A percentile compares a stretch with the other conserved stretches of the same genome.
Conservation (phyloP, 2,329 filamentous ascomycete species). For the Ceratocystis eucalypticola region DNA sequence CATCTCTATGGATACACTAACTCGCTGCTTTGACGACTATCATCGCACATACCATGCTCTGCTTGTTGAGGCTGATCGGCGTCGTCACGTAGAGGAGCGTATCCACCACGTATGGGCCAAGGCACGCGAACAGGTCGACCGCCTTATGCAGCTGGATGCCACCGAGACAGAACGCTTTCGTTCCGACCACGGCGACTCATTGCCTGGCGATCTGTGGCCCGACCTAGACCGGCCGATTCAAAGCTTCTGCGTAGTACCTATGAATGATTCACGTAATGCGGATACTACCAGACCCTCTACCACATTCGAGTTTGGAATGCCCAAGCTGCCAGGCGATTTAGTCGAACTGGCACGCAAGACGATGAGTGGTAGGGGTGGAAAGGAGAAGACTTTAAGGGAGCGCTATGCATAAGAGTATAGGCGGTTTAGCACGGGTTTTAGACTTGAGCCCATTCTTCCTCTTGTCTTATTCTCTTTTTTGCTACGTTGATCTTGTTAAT, state of each 20-base stretch:
- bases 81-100: slow-evolving; percentile 58
- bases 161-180: slow-evolving; percentile 65
- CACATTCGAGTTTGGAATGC: slow-evolving; percentile 11
- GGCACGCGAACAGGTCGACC: slow-evolving; percentile 62
- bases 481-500: neutral
- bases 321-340: slow-evolving; percentile 11
- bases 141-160: slow-evolving; percentile 59
- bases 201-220: slow-evolving; percentile 80
- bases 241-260: slow-evolving; percentile 36
- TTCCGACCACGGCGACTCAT: slow-evolving; percentile 67
- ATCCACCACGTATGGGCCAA: slow-evolving; percentile 63
- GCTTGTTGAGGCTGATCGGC: slow-evolving; percentile 67
- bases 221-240: slow-evolving; percentile 51
- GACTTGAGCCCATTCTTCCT: neutral
- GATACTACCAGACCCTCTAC: neutral
- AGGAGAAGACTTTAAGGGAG: neutral
- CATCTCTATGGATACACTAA: slow-evolving; percentile 61
- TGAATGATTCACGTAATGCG: slow-evolving; percentile 24
- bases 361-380: slow-evolving; percentile 2
- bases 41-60: slow-evolving; percentile 71
- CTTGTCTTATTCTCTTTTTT: neutral
- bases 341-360: slow-evolving; percentile 10
- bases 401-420: neutral
- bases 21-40: slow-evolving; percentile 79
- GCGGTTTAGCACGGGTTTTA: neutral